phyloP scores from a whole-genome alignment of 148 eudicot genomes.

The Diospyros kaki region DNA sequence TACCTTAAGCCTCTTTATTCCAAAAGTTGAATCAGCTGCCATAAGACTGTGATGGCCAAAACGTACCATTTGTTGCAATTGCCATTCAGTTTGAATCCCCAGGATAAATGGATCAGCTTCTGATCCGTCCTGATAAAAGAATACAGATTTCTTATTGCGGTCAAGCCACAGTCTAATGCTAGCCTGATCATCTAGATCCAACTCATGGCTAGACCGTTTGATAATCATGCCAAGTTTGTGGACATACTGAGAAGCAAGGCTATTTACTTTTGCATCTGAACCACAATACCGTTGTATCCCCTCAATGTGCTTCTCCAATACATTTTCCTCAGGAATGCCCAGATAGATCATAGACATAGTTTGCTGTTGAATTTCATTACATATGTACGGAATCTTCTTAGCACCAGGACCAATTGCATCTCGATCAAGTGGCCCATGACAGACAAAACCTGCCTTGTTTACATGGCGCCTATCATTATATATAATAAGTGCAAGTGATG shows the following conservation, averaged over 20 bases:
- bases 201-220: slow-evolving; percentile 80
- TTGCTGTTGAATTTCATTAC: slow-evolving; percentile 93
- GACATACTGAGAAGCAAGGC: slow-evolving; percentile 90
- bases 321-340: slow-evolving; percentile 91
- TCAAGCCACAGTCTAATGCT: slow-evolving; percentile 86
- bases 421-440: slow-evolving; percentile 93
- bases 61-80: slow-evolving; percentile 90
- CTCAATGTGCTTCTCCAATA: slow-evolving; percentile 88
- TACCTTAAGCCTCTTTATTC: slow-evolving; percentile 88
- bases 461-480: slow-evolving; percentile 83
- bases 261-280: slow-evolving; percentile 59
- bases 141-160: slow-evolving; percentile 76
- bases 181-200: slow-evolving; percentile 92
- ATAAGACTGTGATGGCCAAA: slow-evolving; percentile 81
- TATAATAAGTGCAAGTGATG: slow-evolving; percentile 66
- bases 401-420: slow-evolving; percentile 99
- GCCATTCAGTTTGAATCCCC: slow-evolving; percentile 99
- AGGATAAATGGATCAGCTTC: slow-evolving; percentile 69
- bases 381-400: slow-evolving; percentile 69
- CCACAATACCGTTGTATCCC: slow-evolving; percentile 81
- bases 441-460: slow-evolving; percentile 81
- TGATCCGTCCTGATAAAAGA: slow-evolving; percentile 74
- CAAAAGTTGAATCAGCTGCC: slow-evolving; percentile 88
- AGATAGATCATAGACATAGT: slow-evolving; percentile 98
- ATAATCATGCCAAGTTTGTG: slow-evolving; percentile 92